Evolutionary conservation across 1,139 yeast genomes (phyloP), one percentile per base, ranked within the genome.

Genomic region (Scheffersomyces segobiensis): DNA sequence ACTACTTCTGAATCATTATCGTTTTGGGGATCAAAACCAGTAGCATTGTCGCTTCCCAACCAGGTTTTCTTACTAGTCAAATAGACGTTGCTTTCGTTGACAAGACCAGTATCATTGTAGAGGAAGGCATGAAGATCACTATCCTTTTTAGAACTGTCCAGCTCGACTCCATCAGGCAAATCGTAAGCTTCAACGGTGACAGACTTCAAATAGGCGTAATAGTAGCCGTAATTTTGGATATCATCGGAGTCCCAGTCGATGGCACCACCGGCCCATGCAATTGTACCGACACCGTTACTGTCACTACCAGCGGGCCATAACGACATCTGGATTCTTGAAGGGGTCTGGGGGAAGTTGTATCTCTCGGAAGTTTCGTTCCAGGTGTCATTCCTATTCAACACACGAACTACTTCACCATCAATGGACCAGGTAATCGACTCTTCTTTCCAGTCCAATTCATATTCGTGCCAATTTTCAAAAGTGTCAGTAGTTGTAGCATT

Each of bases 191-290:
- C 81, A 55, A 92, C 82, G 14, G 82, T 76, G 49, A 91, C 78
- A 54, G 83, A 82, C 67, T 87, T 81, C 55, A 93, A 67, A 60
- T 84, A 80, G 49, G 90, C 87, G 70, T 86, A 91, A 75, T 86
- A 88, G 77, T 92, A 93, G 32, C 98, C 97, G 55, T 88, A 84
- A 59, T 89, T 78, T 60, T 79, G 67, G 61, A 92, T 85, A 73
- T 92, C 97, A 5, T 80, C 73, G 46, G 95, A 82, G 71, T 88
- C 76, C 98, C 98, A 93, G 77, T 92, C 84, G 59, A 93, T 85
- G 5, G 68, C 77, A 69, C 98, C 98, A 71, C 98, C 98, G 49
- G 98, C 97, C 98, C 98, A 93, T 64, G 84, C 89, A 63, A 88
- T 81, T 19, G 98, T 93, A 71, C 98, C 98, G 52, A 78, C 74